A percentile compares a stretch with the other conserved stretches of the same genome.
Conservation (phyloP, 2,329 filamentous ascomycete genomes). For the Colletotrichum sansevieriae region DNA sequence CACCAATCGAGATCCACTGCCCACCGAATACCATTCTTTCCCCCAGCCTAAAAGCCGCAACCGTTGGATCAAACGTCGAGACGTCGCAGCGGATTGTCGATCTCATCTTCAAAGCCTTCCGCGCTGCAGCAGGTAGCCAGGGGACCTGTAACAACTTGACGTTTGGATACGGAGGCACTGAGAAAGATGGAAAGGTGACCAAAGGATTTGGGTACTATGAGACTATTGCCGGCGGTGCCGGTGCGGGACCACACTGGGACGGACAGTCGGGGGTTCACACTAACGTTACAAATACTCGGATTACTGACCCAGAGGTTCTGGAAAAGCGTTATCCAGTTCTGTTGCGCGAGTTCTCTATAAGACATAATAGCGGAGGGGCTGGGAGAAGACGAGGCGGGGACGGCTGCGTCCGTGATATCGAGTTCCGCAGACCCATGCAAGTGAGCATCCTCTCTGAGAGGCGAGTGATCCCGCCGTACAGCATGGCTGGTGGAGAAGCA, state of each 20-base stretch:
- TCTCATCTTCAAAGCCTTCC: conserved; percentile 84
- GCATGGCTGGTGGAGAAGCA: conserved; percentile 11
- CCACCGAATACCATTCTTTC: conserved; percentile 62
- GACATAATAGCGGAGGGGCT: conserved; percentile 39
- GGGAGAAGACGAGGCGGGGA: background rate
- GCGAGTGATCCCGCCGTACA: background rate
- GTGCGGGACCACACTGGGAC: conserved; percentile 48
- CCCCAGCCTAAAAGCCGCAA: conserved; percentile 74
- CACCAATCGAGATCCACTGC: conserved; percentile 80
- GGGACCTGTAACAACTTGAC: conserved; percentile 70
- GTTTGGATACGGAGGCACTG: conserved; percentile 57
- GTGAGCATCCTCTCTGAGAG: conserved; percentile 6
- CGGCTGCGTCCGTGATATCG: conserved; percentile 4
- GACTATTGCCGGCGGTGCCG: conserved; percentile 51
- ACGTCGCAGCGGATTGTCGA: conserved; percentile 88
- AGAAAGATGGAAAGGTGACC: conserved; percentile 54
- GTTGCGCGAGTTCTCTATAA: conserved; percentile 49
- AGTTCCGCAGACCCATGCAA: background rate
- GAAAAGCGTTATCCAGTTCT: conserved; percentile 52
- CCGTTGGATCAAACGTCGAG: conserved; percentile 85
- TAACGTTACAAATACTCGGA: conserved; percentile 56
- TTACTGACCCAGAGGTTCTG: conserved; percentile 53
- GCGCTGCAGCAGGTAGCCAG: conserved; percentile 75
- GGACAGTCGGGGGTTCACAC: conserved; percentile 50
- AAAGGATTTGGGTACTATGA: conserved; percentile 55